phyloP scores from a whole-genome alignment of 2,329 filamentous ascomycete genomes.

The Botrytis byssoidea region DNA sequence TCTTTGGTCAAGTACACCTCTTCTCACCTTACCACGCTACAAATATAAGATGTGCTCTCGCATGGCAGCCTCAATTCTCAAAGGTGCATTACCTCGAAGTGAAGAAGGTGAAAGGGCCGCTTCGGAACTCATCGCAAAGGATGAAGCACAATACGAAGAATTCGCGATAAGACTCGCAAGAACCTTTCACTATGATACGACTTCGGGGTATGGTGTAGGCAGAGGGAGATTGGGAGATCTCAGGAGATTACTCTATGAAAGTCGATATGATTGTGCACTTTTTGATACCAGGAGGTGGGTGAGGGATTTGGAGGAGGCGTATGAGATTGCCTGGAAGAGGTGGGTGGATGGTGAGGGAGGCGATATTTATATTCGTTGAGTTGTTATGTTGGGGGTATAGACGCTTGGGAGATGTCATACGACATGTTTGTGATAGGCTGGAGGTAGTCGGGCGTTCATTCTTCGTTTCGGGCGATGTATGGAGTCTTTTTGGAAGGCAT shows the following conservation, averaged over 20 bases:
- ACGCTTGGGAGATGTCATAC: not conserved
- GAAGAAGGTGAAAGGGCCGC: constrained; percentile 66
- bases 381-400: not conserved
- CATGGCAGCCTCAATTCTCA: constrained; percentile 94
- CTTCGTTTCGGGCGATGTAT: constrained; percentile 3
- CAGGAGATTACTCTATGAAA: constrained; percentile 76
- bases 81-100: constrained; percentile 76
- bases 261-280: constrained; percentile 79
- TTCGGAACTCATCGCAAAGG: constrained; percentile 70
- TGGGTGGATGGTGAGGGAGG: constrained; percentile 88
- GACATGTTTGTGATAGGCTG: not conserved
- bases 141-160: constrained; percentile 82
- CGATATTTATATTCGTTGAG: constrained; percentile 73
- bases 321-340: constrained; percentile 80
- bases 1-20: constrained; percentile 90
- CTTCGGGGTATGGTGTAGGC: constrained; percentile 51
- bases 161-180: constrained; percentile 67
- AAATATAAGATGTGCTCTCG: constrained; percentile 98
- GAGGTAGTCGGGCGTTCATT: not conserved
- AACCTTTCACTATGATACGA: constrained; percentile 57
- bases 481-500: constrained; percentile 8
- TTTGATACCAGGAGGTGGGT: constrained; percentile 95
- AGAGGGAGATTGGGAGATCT: constrained; percentile 74
- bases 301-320: constrained; percentile 80
- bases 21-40: constrained; percentile 87